Base-by-base conservation (phyloP, 495 filamentous ascomycete species). In the Penicillium cosmopolitanum region DNA sequence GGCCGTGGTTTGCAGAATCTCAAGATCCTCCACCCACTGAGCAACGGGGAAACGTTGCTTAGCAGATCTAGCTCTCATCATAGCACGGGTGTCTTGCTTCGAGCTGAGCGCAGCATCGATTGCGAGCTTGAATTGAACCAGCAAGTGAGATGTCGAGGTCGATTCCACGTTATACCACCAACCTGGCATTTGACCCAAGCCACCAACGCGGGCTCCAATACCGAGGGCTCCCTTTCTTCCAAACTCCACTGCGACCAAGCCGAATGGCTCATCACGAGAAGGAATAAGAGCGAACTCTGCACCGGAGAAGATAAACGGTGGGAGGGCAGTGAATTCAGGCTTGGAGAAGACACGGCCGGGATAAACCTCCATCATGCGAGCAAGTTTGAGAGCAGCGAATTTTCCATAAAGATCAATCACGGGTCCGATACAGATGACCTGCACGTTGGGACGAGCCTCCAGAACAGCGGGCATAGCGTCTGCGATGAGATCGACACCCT, bases 221-320 rank as follows among this genome's bases (percentile, higher is more conserved):
- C 89, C 88, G 11, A 92, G 75, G 2, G 89, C 89, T 47, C 89
- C 89, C 71, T 91, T 91, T 34, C 89, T 80, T 40, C 89, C 89
- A 60, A 91, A 92, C 64, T 92, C 89, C 48, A 92, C 89, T 18
- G 89, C 89, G 11, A 92, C 89, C 34, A 92, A 73, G 19, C 89
- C 89, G 63, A 92, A 92, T 0, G 89, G 89, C 72, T 92, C 89
- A 59, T 92, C 89, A 64, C 89, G 85, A 34, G 87, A 90, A 5
- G 89, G 89, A 56, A 92, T 92, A 18, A 92, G 77, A 23, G 89
- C 89, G 60, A 92, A 92, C 56, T 92, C 89, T 15, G 89, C 88
- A 47, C 89, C 89, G 59, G 84, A 88, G 75, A 91, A 92, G 64
- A 92, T 89, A 69, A 83, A 92, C 0, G 89, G 87, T 7, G 88